phyloP scores from a whole-genome alignment of 768 basidiomycete genomes.

The Xanthoconium purpureum region DNA sequence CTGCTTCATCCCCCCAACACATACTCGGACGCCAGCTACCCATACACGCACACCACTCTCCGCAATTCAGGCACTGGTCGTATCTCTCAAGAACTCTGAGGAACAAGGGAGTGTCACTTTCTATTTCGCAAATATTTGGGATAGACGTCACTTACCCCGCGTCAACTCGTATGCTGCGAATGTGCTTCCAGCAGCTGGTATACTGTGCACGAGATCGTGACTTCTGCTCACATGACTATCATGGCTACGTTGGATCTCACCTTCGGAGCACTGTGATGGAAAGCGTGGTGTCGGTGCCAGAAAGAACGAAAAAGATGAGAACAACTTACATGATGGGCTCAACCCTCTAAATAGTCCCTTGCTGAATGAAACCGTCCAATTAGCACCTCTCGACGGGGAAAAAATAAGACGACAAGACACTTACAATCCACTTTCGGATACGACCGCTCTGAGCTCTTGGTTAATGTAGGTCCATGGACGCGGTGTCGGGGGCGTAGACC shows the following conservation, averaged over 20 bases:
- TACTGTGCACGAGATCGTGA: conserved; percentile 41
- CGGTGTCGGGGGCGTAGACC: conserved; percentile 66
- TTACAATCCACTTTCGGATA: conserved; percentile 72
- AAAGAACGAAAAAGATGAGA: not conserved
- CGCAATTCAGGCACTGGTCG: conserved; percentile 18
- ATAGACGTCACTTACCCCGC: conserved; percentile 45
- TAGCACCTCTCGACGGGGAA: not conserved
- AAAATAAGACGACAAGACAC: conserved; percentile 26
- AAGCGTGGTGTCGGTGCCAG: not conserved
- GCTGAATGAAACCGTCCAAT: conserved; percentile 19
- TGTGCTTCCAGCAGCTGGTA: conserved; percentile 88
- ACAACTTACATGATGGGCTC: conserved; percentile 66
- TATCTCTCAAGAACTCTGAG: conserved; percentile 26
- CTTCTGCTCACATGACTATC: not conserved
- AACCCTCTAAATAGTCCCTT: conserved; percentile 70
- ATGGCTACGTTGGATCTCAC: conserved; percentile 25
- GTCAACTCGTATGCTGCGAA: conserved; percentile 88
- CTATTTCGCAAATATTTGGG: not conserved
- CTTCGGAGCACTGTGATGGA: conserved; percentile 55
- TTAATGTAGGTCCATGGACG: conserved; percentile 76
- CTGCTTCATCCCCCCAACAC: not conserved
- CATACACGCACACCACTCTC: not conserved
- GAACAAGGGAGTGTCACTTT: not conserved
- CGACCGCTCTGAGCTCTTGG: conserved; percentile 60
- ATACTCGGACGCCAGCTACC: not conserved